phyloP scores from a whole-genome alignment of 129 eudicot genomes.

The Lactuca sativa region DNA sequence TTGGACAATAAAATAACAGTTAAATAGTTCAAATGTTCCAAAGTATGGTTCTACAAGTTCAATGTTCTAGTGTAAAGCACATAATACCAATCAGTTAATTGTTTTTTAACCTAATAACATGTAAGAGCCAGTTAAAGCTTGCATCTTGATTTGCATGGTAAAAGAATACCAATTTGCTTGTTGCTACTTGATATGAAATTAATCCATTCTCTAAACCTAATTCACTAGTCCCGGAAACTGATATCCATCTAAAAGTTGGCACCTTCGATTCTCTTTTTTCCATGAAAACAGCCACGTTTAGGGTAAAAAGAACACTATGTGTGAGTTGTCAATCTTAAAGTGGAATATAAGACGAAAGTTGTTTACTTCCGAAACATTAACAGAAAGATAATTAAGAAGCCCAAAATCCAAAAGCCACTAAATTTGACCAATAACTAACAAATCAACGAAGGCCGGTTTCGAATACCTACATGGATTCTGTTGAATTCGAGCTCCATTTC shows the following conservation, averaged over 20 bases:
- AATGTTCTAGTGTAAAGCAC: constrained; percentile 6
- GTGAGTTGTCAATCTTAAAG: neutral
- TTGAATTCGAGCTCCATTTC: constrained; percentile 32
- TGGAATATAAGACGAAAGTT: constrained; percentile 1
- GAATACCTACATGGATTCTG: constrained; percentile 31
- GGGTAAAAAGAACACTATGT: constrained; percentile 5
- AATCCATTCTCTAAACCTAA: constrained; percentile 14
- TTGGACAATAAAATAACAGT: neutral
- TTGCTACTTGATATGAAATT: neutral
- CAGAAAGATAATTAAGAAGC: constrained; percentile 12
- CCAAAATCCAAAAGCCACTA: constrained; percentile 10
- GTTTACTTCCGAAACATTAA: neutral
- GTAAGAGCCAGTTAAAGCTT: neutral
- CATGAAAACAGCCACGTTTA: neutral
- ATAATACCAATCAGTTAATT: neutral
- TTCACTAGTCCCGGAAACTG: constrained; percentile 8
- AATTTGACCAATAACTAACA: neutral
- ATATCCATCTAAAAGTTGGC: constrained; percentile 9
- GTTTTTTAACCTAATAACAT: neutral
- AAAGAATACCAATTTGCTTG: neutral
- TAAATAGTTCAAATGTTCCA: neutral
- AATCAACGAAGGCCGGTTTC: neutral
- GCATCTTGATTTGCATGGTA: constrained; percentile 16
- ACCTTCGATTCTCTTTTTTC: neutral
- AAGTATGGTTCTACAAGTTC: neutral